phyloP scores from a whole-genome alignment of 2,329 filamentous ascomycete genomes.

The Ceratocystis albifundus region DNA sequence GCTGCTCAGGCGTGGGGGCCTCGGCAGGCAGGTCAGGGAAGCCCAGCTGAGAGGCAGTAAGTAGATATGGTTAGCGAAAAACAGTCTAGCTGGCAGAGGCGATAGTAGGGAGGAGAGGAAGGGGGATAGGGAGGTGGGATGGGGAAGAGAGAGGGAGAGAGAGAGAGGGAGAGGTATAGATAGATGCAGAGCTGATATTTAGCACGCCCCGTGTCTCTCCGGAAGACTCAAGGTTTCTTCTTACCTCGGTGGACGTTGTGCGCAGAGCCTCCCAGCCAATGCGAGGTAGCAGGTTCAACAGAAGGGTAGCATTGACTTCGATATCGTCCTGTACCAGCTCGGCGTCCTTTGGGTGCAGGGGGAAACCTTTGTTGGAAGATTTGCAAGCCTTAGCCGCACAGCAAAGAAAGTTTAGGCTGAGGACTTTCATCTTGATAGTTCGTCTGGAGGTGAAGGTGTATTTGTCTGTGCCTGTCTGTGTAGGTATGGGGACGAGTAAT shows the following conservation, averaged over 20 bases:
- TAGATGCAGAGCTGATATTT: no score
- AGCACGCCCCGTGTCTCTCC: no score
- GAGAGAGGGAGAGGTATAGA: no score
- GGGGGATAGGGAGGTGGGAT: constrained; percentile 8
- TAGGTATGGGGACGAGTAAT: not conserved
- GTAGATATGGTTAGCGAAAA: not conserved
- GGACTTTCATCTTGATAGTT: constrained; percentile 62
- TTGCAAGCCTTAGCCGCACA: constrained; percentile 96
- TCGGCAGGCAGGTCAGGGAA: constrained; percentile 60
- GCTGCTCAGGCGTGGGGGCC: constrained; percentile 50
- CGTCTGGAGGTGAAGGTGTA: constrained; percentile 1
- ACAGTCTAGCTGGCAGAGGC: no score
- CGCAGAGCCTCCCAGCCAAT: constrained; percentile 79
- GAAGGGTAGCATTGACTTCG: constrained; percentile 67
- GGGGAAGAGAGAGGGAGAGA: no score
- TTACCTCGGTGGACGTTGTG: constrained; percentile 64
- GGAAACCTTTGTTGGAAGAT: constrained; percentile 64
- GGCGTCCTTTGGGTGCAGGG: constrained; percentile 82
- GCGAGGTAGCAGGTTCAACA: constrained; percentile 74
- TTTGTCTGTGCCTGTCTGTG: not conserved
- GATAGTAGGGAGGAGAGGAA: not conserved
- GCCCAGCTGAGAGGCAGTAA: constrained; percentile 49
- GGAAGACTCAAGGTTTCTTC: constrained; percentile 22
- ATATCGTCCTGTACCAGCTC: constrained; percentile 78
- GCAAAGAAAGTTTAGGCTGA: constrained; percentile 91